phyloP scores from a whole-genome alignment of 495 filamentous ascomycete species.

The Aspergillus nidulans region DNA sequence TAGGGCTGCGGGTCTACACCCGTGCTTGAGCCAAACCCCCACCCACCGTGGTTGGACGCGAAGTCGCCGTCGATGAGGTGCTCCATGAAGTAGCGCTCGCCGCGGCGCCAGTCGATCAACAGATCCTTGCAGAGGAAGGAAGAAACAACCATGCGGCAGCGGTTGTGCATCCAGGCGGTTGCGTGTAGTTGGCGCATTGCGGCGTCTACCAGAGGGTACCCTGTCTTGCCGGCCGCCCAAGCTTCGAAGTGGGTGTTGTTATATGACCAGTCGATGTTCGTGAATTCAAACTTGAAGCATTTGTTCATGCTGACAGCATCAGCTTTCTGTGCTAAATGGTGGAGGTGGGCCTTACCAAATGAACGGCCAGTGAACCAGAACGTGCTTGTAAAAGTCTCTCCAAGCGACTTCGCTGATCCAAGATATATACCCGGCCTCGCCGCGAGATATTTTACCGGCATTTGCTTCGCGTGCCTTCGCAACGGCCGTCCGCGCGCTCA shows the following conservation, averaged over 20 bases:
- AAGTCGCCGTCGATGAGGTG: conserved; percentile 89
- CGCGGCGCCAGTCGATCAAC: conserved; percentile 84
- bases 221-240: conserved; percentile 77
- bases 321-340: not conserved
- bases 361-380: conserved; percentile 82
- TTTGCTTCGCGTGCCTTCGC: conserved; percentile 62
- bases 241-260: conserved; percentile 58
- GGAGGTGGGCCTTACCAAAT: conserved; percentile 57
- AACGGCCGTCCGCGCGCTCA: conserved; percentile 75
- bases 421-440: conserved; percentile 58
- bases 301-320: conserved; percentile 70
- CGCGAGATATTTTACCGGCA: conserved; percentile 64
- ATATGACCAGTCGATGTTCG: conserved; percentile 81
- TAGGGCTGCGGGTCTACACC: conserved; percentile 92
- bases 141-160: conserved; percentile 81
- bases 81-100: conserved; percentile 86
- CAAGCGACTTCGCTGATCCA: conserved; percentile 91
- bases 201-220: conserved; percentile 85
- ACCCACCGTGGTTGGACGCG: conserved; percentile 86
- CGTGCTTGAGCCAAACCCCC: conserved; percentile 77
- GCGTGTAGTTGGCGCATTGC: conserved; percentile 78
- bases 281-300: conserved; percentile 83
- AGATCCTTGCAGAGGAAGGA: conserved; percentile 87
- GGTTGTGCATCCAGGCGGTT: conserved; percentile 85
- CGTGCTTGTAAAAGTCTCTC: conserved; percentile 92